Evolutionary conservation across 768 basidiomycete genomes (phyloP).

Genomic region (Daedalea quercina): DNA sequence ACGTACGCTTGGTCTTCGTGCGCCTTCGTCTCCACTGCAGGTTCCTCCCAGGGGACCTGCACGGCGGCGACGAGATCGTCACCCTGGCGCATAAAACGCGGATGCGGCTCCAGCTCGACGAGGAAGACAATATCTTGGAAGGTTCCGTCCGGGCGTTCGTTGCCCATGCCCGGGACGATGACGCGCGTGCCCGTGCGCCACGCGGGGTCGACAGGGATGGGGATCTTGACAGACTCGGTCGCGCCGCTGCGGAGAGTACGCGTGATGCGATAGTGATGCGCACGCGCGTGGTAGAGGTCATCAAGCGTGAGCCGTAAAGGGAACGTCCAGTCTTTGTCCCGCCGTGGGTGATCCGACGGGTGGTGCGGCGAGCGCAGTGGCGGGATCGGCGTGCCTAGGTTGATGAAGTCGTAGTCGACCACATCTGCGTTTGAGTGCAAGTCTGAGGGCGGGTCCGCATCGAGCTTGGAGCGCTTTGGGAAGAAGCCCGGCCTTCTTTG

Average conservation of each 20-base stretch:
- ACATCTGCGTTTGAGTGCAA: not conserved
- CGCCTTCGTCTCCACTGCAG: constrained; percentile 10
- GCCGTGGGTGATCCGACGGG: not conserved
- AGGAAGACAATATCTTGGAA: constrained; percentile 65
- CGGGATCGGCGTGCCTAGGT: constrained; percentile 9
- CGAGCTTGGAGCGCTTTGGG: constrained; percentile 10
- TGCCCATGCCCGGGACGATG: constrained; percentile 56
- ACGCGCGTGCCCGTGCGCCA: constrained; percentile 56
- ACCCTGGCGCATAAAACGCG: constrained; percentile 47
- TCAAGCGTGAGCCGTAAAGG: constrained; percentile 54
- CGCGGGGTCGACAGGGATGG: constrained; percentile 54
- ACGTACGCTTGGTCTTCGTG: constrained; percentile 45
- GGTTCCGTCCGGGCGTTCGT: constrained; percentile 48
- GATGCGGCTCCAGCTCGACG: constrained; percentile 51
- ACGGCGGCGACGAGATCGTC: constrained; percentile 53
- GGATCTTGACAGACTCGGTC: constrained; percentile 49
- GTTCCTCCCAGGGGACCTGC: constrained; percentile 49
- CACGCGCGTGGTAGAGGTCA: constrained; percentile 51
- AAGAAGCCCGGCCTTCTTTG: constrained; percentile 2
- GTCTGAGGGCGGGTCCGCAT: constrained; percentile 8
- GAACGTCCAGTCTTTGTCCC: constrained; percentile 60
- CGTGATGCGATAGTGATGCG: constrained; percentile 52
- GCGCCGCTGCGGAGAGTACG: constrained; percentile 44
- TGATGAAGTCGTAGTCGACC: constrained; percentile 21
- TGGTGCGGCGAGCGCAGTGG: constrained; percentile 11